Percentiles rank a stretch among this genome's conserved stretches.
Evolutionary conservation across 345 rosid species (phyloP).

Genomic region (Viola odorata): DNA sequence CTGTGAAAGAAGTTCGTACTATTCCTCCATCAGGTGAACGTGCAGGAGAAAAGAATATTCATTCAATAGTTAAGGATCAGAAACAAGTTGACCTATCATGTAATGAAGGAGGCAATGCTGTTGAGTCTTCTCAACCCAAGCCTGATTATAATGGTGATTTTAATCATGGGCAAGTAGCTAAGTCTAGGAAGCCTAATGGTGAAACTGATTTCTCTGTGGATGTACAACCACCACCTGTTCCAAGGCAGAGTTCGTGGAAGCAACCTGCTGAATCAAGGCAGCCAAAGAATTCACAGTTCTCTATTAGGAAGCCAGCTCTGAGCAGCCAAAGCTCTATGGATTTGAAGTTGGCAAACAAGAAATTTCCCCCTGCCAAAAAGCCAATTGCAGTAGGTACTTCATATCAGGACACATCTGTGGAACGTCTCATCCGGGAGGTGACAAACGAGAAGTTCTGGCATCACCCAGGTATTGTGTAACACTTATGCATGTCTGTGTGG

Average conservation of each 20-base stretch:
- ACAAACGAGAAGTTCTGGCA: conserved; percentile 94
- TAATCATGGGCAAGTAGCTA: conserved; percentile 40
- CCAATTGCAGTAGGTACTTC: conserved; percentile 29
- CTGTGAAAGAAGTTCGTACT: conserved; percentile 65
- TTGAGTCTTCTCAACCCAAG: conserved; percentile 50
- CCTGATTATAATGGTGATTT: conserved; percentile 64
- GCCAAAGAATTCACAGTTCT: conserved; percentile 41
- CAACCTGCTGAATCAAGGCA: conserved; percentile 55
- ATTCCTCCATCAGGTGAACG: conserved; percentile 45
- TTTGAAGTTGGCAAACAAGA: conserved; percentile 63
- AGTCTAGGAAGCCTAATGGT: conserved; percentile 54
- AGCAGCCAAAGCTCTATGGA: conserved; percentile 60
- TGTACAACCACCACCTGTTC: conserved; percentile 38
- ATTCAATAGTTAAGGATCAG: conserved; percentile 44
- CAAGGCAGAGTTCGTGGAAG: conserved; percentile 67
- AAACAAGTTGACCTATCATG: conserved; percentile 48
- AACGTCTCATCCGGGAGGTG: conserved; percentile 95
- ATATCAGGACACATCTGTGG: conserved; percentile 98
- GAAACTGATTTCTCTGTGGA: conserved; percentile 56
- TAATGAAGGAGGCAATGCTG: conserved; percentile 44
- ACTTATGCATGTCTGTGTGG: background rate
- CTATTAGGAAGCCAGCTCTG: conserved; percentile 51
- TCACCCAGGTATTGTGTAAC: conserved; percentile 51
- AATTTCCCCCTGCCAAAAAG: conserved; percentile 60
- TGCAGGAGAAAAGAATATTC: conserved; percentile 45